Conservation (phyloP, 306 rosid genomes). For the Vicia sativa region DNA sequence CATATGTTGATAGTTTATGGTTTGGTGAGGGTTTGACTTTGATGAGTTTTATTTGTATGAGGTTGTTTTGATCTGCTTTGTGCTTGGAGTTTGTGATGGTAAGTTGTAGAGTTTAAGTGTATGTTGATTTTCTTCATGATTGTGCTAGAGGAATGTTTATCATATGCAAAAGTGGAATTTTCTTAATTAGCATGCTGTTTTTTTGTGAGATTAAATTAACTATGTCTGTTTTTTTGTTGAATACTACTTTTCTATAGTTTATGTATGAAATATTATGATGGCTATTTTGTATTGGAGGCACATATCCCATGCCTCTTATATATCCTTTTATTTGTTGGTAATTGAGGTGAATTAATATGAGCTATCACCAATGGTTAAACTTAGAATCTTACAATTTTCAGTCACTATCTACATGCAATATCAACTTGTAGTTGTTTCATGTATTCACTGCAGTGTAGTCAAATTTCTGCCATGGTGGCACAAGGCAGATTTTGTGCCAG, state of each 20-base stretch:
- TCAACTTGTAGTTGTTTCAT: constrained; percentile 28
- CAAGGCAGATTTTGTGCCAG: background rate
- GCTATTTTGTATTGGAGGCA: too few relatives aligned
- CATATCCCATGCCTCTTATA: constrained; percentile 3
- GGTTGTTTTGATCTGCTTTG: constrained; percentile 48
- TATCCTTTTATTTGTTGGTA: constrained; percentile 25
- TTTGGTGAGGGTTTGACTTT: constrained; percentile 56
- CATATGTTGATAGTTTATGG: constrained; percentile 26
- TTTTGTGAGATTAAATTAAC: constrained; percentile 36
- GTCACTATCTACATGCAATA: constrained; percentile 32
- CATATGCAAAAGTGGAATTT: constrained; percentile 29
- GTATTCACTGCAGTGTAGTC: constrained; percentile 13
- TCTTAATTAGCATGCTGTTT: constrained; percentile 29
- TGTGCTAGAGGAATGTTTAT: constrained; percentile 30
- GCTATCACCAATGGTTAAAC: constrained; percentile 30
- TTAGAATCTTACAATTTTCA: constrained; percentile 34
- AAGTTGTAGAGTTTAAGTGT: constrained; percentile 53
- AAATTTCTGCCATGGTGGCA: background rate
- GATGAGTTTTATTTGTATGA: constrained; percentile 43
- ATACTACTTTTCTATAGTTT: background rate
- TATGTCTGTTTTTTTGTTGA: constrained; percentile 34
- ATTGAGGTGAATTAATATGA: constrained; percentile 23
- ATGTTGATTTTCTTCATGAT: constrained; percentile 64
- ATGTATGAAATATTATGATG: too few relatives aligned
- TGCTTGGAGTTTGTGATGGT: constrained; percentile 35